Evolutionary conservation across 2,329 filamentous ascomycete genomes (phyloP), one percentile per base, ranked within the genome.

Genomic region (Fusarium phyllophilum): DNA sequence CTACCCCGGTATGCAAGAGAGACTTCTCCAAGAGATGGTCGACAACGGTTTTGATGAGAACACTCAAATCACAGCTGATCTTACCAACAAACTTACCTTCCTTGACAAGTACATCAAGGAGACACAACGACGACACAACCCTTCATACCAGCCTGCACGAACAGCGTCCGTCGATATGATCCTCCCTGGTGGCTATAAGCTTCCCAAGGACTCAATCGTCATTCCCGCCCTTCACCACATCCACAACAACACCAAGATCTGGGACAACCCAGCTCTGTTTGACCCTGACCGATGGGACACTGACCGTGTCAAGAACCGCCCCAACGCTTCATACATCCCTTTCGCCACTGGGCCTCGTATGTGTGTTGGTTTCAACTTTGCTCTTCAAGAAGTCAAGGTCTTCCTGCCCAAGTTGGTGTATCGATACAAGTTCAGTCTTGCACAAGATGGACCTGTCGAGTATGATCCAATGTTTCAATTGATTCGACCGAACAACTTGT

Each of bases 291-390:
- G 90, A 6, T 91, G 90, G 90, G 85, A 87, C 69, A 85, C 85
- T 0, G 85, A 87, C 0, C 80, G 83, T 18, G 88, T 89, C 62
- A 89, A 88, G 81, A 85, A 84, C 72, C 78, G 85, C 5, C 87
- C 86, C 51, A 84, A 84, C 36, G 85, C 84, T 4, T 82, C 86
- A 0, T 92, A 91, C 74, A 82, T 88, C 8, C 90, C 90, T 0
- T 92, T 92, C 70, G 89, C 86, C 0, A 82, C 85, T 1, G 90
- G 90, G 0, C 86, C 83, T 0, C 82, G 90, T 3, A 86, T 86
- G 81, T 92, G 90, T 69, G 88, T 92, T 62, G 90, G 89, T 0
- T 91, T 90, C 84, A 91, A 90, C 79, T 90, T 91, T 78, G 90
- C 89, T 0, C 81, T 91, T 12, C 85, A 87, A 66, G 89, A 92